phyloP scores from a whole-genome alignment of 1,284 basidiomycete genomes.

The Fomitopsis pinicola region DNA sequence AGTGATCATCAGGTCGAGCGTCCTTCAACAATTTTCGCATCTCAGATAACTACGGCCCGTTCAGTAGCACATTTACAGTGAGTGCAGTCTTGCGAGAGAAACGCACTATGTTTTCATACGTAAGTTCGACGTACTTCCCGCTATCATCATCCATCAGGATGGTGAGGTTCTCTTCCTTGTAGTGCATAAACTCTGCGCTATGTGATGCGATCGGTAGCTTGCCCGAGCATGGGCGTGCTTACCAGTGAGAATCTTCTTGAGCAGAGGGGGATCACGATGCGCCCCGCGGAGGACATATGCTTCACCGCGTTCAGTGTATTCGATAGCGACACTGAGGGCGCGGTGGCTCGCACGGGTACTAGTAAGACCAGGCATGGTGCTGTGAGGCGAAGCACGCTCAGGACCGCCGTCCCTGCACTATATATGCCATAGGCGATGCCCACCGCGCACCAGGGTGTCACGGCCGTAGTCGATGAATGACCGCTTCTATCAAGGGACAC shows the following conservation, averaged over 20 bases:
- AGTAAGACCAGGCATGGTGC: not conserved
- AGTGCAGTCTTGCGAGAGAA: too few species aligned
- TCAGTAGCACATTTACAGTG: too few species aligned
- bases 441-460: not conserved
- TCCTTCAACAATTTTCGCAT: slow-evolving; percentile 18
- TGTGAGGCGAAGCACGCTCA: not conserved
- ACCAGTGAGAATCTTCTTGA: slow-evolving; percentile 12
- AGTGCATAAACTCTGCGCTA: slow-evolving; percentile 10
- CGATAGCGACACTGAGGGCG: slow-evolving; percentile 13
- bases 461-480: not conserved
- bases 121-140: slow-evolving; percentile 9
- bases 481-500: not conserved
- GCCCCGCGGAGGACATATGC: slow-evolving; percentile 6
- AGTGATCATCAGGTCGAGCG: slow-evolving; percentile 17
- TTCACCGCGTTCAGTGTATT: slow-evolving; percentile 6
- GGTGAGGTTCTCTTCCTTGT: slow-evolving; percentile 14
- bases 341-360: slow-evolving; percentile 2
- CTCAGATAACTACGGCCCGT: not conserved
- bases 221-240: not conserved
- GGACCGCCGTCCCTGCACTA: not conserved
- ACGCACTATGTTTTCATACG: slow-evolving; percentile 20
- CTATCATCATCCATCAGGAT: slow-evolving; percentile 17
- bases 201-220: not conserved
- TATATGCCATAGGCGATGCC: not conserved
- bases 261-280: slow-evolving; percentile 1